Evolutionary conservation across 768 basidiomycete species (phyloP), one percentile per base, ranked within the genome.

Genomic region (Cubamyces lactineus): DNA sequence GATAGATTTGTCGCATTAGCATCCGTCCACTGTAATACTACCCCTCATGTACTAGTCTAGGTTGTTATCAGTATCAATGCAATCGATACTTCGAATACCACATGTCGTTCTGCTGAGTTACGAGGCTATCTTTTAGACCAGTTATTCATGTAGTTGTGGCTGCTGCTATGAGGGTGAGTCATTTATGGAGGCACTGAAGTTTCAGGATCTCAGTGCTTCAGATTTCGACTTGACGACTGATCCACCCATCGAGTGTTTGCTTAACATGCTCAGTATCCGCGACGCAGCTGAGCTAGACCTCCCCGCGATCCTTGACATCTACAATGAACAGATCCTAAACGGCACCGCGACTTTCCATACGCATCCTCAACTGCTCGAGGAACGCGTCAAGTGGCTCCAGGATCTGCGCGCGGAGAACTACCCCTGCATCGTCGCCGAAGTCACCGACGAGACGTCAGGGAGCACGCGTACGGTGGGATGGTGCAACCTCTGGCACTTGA

Each of bases 1-100:
- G 54, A 17, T 60, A 64, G 58, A 64, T 39, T 34, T 64, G 63
- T 64, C 58, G 49, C 51, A 64, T 43, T 64, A 64, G 63, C 63
- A 59, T 56, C 42, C 19, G 17, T 39, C 34, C 53, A 55, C 59
- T 64, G 63, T 64, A 49, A 49, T 49, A 64, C 63, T 64, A 64
- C 47, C 38, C 19, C 54, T 34, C 48, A 49, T 64, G 63, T 59
- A 64, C 26, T 42, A 41, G 28, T 24, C 34, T 56, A 64, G 42
- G 42, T 21, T 51, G 51, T 64, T 47, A 53, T 59, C 42, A 19
- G 8, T 51, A 52, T 56, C 49, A 43, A 55, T 45, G 30, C 28
- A 7, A 61, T 48, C 16, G 42, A 61, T 49, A 46, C 39, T 23
- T 30, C 38, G 24, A 21, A 47, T 40, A 34, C 19, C 26, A 24